Conservation (phyloP, 2,329 filamentous ascomycete species). For the Alternaria triticimaculans region DNA sequence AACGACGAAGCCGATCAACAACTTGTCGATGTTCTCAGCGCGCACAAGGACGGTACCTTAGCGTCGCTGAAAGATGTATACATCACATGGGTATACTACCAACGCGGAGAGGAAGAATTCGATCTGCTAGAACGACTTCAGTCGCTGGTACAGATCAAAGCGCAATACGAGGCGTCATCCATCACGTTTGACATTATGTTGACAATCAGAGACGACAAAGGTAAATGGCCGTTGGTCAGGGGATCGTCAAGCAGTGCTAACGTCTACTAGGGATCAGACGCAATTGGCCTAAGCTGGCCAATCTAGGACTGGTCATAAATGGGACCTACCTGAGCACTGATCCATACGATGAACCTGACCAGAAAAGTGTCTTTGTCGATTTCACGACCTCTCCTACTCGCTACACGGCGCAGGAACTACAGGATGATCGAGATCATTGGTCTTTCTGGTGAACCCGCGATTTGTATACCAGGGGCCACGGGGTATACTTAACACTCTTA, state of each 20-base stretch:
- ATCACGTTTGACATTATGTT: not conserved
- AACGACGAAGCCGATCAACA: not conserved
- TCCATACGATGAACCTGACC: not conserved
- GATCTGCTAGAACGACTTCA: not conserved
- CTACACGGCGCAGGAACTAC: not conserved
- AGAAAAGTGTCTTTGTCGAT: not conserved
- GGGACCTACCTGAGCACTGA: not conserved
- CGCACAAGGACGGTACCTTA: not conserved
- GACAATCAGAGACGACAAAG: not conserved
- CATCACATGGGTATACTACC: not conserved
- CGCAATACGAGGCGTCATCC: not conserved
- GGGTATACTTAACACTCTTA: not conserved
- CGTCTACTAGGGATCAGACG: not conserved
- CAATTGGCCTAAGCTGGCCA: not conserved
- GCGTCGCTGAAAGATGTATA: not conserved
- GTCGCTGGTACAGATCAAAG: not conserved
- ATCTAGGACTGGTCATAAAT: not conserved
- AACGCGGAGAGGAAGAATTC: not conserved
- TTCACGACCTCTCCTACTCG: not conserved
- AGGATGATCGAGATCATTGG: not conserved
- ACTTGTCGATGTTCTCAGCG: not conserved
- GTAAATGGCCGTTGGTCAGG: not conserved
- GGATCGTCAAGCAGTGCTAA: not conserved
- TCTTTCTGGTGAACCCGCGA: not conserved
- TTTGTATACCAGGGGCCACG: not conserved